phyloP scores from a whole-genome alignment of 345 rosid genomes.

The Isatis tinctoria region DNA sequence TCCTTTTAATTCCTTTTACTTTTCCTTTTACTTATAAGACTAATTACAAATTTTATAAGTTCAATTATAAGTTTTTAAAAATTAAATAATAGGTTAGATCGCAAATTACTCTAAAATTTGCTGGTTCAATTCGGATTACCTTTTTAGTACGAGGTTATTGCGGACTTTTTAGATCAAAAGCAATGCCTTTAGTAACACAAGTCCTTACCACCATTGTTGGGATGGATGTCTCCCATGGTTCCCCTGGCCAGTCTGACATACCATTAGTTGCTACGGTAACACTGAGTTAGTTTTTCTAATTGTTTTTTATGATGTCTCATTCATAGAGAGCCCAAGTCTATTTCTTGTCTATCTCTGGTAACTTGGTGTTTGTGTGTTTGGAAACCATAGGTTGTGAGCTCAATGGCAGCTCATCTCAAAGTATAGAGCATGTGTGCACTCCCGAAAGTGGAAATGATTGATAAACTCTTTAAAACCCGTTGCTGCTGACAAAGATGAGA shows the following conservation, averaged over 20 bases:
- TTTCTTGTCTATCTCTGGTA: not conserved
- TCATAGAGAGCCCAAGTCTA: not conserved
- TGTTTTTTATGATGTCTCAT: not conserved
- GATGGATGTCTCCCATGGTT: constrained; percentile 97
- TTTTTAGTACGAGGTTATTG: no score
- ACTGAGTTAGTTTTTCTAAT: not conserved
- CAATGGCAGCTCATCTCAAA: constrained; percentile 84
- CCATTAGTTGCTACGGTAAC: constrained; percentile 94
- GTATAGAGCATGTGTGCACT: constrained; percentile 80
- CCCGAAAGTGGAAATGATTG: constrained; percentile 87
- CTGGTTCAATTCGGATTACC: no score
- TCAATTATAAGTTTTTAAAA: no score
- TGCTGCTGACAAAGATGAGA: constrained; percentile 61
- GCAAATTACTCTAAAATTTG: no score
- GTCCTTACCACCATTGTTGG: constrained; percentile 84
- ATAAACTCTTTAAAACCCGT: constrained; percentile 65
- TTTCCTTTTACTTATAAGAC: no score
- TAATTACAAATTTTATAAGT: no score
- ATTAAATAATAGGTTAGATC: no score
- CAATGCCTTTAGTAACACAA: constrained; percentile 65
- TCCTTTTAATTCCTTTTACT: no score
- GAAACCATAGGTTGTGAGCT: constrained; percentile 56
- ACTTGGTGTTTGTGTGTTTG: constrained; percentile 4
- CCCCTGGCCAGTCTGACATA: constrained; percentile 78
- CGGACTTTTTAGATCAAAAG: no score